phyloP scores from a whole-genome alignment of 2,329 filamentous ascomycete genomes.

The Mycosphaerelloides madeirae region DNA sequence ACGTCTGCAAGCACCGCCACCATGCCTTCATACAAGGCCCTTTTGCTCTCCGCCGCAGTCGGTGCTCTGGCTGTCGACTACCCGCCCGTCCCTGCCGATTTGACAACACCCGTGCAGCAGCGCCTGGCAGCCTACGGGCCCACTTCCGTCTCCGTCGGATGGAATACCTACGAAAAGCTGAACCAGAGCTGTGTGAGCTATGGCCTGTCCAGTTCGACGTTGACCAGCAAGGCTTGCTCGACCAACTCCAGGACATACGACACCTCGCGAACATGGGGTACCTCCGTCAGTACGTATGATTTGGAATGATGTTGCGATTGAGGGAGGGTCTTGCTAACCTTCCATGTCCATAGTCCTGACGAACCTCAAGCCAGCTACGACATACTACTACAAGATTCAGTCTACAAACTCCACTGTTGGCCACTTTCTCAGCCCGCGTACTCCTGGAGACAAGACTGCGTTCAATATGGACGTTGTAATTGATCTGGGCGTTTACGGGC shows the following conservation, averaged over 20 bases:
- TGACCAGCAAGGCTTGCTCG: conserved; percentile 44
- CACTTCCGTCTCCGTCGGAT: conserved; percentile 49
- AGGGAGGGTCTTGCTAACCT: too few relatives aligned
- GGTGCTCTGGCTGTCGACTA: conserved; percentile 29
- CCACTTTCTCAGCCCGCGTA: conserved; percentile 52
- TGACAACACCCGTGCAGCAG: conserved; percentile 53
- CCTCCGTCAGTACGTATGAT: conserved; percentile 40
- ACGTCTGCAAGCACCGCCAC: too few relatives aligned
- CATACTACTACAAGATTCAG: conserved; percentile 57
- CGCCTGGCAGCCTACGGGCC: conserved; percentile 49
- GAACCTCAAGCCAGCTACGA: conserved; percentile 48
- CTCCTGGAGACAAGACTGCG: conserved; percentile 51
- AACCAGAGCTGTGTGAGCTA: conserved; percentile 49
- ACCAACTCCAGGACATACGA: conserved; percentile 47
- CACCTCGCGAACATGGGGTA: conserved; percentile 52
- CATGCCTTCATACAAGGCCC: too few relatives aligned
- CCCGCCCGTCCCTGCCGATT: conserved; percentile 45
- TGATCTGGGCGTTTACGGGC: conserved; percentile 53
- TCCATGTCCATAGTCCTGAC: conserved; percentile 35
- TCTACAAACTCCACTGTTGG: conserved; percentile 53
- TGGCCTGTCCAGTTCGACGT: conserved; percentile 40
- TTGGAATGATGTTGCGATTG: too few relatives aligned
- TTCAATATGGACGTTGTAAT: conserved; percentile 50
- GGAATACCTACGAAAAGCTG: conserved; percentile 53
- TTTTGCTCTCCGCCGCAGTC: too few relatives aligned